Evolutionary conservation across 164 flowering plant species (phyloP).

Genomic region (Magnolia officinalis): DNA sequence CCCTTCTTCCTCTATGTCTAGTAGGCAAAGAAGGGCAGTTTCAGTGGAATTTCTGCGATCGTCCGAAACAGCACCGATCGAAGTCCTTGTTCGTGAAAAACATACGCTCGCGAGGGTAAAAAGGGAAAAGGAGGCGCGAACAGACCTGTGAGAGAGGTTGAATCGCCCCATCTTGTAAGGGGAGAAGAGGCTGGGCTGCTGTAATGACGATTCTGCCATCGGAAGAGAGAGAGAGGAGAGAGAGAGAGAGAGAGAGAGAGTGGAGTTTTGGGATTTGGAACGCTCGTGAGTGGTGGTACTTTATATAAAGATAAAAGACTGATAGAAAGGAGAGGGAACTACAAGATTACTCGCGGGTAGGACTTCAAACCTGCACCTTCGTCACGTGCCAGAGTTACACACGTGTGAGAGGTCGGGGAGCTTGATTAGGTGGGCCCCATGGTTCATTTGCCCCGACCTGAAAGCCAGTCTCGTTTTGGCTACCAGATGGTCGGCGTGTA

Average conservation of each 20-base stretch:
- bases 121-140: background rate
- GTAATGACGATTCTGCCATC: conserved; percentile 38
- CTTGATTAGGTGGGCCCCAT: too few species aligned
- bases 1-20: background rate
- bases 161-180: conserved; percentile 74
- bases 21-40: too few species aligned
- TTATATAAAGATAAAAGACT: background rate
- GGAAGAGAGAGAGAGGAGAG: background rate
- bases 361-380: too few species aligned
- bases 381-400: too few species aligned
- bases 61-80: background rate
- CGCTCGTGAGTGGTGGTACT: background rate
- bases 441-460: too few species aligned
- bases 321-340: background rate
- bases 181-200: conserved; percentile 44
- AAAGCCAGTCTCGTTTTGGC: too few species aligned
- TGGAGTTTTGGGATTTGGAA: background rate
- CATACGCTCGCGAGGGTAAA: background rate
- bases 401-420: too few species aligned
- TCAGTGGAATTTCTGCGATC: too few species aligned
- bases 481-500: too few species aligned
- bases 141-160: conserved; percentile 79
- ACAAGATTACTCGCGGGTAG: background rate
- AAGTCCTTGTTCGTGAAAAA: background rate
- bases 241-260: background rate